Evolutionary conservation across 2,329 filamentous ascomycete genomes (phyloP).

Genomic region (Neofusicoccum cordaticola): DNA sequence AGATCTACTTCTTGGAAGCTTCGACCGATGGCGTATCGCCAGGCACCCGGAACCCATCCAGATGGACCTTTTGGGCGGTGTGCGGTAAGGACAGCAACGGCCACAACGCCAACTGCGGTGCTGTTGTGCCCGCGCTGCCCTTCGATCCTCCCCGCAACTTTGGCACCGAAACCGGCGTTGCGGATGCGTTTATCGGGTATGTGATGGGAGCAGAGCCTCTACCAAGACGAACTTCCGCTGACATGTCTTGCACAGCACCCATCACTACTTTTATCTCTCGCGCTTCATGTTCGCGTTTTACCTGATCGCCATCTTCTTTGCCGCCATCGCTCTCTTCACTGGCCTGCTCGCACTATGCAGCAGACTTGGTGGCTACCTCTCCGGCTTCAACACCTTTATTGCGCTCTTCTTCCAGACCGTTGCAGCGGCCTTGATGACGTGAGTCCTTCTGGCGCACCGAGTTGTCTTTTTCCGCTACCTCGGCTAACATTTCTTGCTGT

Average conservation of each 20-base stretch:
- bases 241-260: constrained; percentile 28
- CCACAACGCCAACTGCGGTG: constrained; percentile 61
- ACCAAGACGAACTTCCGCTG: neutral
- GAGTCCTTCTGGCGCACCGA: constrained; percentile 35
- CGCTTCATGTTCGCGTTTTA: constrained; percentile 92
- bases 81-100: constrained; percentile 59
- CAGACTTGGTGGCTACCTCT: constrained; percentile 66
- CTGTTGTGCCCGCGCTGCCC: constrained; percentile 59
- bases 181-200: constrained; percentile 53
- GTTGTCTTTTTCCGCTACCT: neutral
- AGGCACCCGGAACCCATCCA: constrained; percentile 54
- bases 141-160: constrained; percentile 67
- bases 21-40: constrained; percentile 73
- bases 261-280: constrained; percentile 78
- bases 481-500: neutral
- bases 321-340: constrained; percentile 63
- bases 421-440: constrained; percentile 74
- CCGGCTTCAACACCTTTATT: constrained; percentile 55
- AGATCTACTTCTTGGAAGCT: constrained; percentile 83
- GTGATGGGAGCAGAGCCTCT: constrained; percentile 19
- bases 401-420: constrained; percentile 69
- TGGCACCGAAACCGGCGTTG: constrained; percentile 52
- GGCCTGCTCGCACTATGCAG: constrained; percentile 69
- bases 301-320: constrained; percentile 80
- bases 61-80: constrained; percentile 91